Conservation (phyloP, 2,329 filamentous ascomycete genomes). For the Herpomyces periplanetae region DNA sequence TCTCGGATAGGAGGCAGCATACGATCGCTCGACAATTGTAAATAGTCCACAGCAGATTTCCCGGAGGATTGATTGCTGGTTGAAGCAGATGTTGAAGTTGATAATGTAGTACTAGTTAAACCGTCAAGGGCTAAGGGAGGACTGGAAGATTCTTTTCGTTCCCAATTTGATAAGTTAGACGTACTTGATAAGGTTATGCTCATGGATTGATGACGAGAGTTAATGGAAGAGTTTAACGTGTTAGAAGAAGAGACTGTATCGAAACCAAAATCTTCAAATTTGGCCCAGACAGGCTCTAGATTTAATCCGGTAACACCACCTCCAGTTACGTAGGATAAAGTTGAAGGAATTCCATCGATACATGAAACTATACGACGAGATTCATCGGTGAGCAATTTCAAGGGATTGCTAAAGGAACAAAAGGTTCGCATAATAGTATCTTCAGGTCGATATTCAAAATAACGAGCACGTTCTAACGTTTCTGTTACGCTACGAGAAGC, state of each 20-base stretch:
- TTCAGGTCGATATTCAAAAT: constrained; percentile 77
- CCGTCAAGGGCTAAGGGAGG: too few species aligned
- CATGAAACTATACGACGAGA: constrained; percentile 59
- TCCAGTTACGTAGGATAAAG: constrained; percentile 14
- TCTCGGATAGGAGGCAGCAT: too few species aligned
- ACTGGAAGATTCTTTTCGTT: too few species aligned
- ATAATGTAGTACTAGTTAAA: too few species aligned
- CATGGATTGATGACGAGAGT: constrained; percentile 7
- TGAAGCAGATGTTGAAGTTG: too few species aligned
- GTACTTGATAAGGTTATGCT: too few species aligned
- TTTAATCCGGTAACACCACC: not conserved
- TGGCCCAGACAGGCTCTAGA: constrained; percentile 58
- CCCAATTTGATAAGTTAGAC: too few species aligned
- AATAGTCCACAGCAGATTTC: too few species aligned
- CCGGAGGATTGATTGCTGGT: too few species aligned
- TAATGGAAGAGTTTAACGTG: constrained; percentile 9
- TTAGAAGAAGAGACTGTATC: constrained; percentile 32
- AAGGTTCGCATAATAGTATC: constrained; percentile 52
- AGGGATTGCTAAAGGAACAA: constrained; percentile 54
- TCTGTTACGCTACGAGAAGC: constrained; percentile 85
- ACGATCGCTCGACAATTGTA: too few species aligned
- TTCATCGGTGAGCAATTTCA: constrained; percentile 60
- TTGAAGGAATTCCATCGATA: constrained; percentile 53
- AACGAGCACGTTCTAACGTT: constrained; percentile 49
- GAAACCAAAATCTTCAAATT: constrained; percentile 83